Conservation (phyloP, 208 protist genomes). For the Polymyxa betae region DNA sequence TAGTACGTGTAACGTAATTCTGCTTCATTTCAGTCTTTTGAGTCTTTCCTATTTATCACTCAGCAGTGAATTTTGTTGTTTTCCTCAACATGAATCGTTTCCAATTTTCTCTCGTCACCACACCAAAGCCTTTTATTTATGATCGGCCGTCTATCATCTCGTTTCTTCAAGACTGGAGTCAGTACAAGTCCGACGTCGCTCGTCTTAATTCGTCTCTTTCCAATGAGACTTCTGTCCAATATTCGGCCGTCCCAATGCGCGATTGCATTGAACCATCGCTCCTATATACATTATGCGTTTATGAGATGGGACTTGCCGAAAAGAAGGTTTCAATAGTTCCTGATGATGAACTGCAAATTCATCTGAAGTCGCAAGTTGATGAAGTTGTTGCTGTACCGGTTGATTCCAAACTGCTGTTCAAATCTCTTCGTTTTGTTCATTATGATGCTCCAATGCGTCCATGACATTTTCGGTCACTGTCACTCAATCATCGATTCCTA, state of each 20-base stretch:
- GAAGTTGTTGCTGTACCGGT: neutral
- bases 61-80: too few relatives aligned
- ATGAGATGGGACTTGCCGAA: neutral
- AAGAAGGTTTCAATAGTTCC: neutral
- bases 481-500: neutral
- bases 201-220: neutral
- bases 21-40: too few relatives aligned
- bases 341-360: neutral
- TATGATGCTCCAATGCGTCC: neutral
- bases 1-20: too few relatives aligned
- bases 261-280: neutral
- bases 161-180: neutral
- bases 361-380: neutral
- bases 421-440: neutral
- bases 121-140: too few relatives aligned
- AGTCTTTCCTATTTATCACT: too few relatives aligned
- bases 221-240: neutral
- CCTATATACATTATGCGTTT: neutral
- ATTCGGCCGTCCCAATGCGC: neutral
- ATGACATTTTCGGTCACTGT: neutral
- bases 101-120: too few relatives aligned
- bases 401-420: neutral
- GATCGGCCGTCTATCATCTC: neutral
- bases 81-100: too few relatives aligned
- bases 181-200: neutral